Percentiles rank a stretch among this genome's conserved stretches.
phyloP scores from a whole-genome alignment of 345 rosid species.

The Luvunga scandens region DNA sequence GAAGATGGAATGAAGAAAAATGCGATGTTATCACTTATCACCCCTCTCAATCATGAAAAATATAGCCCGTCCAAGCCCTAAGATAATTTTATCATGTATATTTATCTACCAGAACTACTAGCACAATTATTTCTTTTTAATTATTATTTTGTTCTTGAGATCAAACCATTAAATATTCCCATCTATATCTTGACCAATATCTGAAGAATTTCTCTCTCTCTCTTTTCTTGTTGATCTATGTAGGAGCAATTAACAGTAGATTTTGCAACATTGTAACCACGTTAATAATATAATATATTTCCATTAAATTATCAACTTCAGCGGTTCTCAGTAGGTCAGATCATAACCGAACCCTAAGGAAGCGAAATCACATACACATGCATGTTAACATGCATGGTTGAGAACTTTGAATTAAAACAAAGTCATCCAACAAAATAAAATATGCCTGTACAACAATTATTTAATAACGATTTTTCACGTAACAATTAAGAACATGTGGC shows the following conservation, averaged over 20 bases:
- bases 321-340: background rate
- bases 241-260: background rate
- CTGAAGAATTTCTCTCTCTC: background rate
- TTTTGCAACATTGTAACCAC: background rate
- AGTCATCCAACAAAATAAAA: background rate
- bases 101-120: no score
- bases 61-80: background rate
- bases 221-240: background rate
- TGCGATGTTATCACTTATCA: background rate
- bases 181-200: background rate
- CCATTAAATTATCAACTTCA: background rate
- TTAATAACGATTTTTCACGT: background rate
- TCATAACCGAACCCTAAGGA: no score
- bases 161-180: background rate
- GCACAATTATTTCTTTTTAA: no score
- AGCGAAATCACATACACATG: no score
- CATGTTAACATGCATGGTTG: background rate
- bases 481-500: background rate
- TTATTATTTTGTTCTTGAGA: background rate
- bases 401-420: background rate
- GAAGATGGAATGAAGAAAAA: background rate
- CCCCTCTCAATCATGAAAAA: background rate
- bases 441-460: no score
- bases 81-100: background rate
- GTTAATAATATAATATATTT: background rate